Base-by-base conservation (phyloP, 2,329 filamentous ascomycete species). In the Stagonosporopsis cucurbitacearum region DNA sequence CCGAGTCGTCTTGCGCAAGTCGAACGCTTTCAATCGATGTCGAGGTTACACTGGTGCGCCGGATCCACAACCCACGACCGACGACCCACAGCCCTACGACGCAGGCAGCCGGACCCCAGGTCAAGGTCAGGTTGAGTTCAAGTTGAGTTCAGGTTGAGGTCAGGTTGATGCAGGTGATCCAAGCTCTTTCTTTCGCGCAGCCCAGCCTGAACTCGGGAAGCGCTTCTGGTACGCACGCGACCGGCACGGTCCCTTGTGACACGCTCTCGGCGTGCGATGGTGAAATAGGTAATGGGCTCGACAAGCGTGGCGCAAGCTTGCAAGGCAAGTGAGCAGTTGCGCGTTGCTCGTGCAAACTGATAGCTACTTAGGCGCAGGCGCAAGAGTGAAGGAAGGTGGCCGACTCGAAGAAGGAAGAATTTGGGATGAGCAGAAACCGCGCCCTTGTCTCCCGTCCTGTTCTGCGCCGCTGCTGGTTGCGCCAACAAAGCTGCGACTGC, bases 341-440 rank as follows among this genome's bases (percentile, higher is more conserved):
- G 41, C 26, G 3, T 11, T 32, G 6, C 13, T 11, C 11, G 17
- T 8, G 26, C 26, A 9, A 32, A 13, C 30, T 26, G 20, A 17
- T 11, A 20, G 20, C 7, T 20, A 13, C 33, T 6, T 6, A 11
- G 11, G 13, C 20, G 30, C 40, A 12, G 17, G 19, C 6, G 41
- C 32, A 20, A 33, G 5, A 32, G 33, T 5, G 17, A 28, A 13
- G 26, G n/a, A 25, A 19, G 12, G 41, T 32, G 11, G 17, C 17
- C 33, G 40, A 43, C 28, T 57, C 45, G 32, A 51, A 9, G 19
- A 19, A 45, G 3, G 36, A 33, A 59, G 37, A 50, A 52, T 35
- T 60, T 54, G 58, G 63, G 51, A 50, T 57, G 50, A 36, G 55
- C 59, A 62, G 54, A 62, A 59, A 42, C 35, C 23, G 50, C 54